A percentile compares a stretch with the other conserved stretches of the same genome.
Evolutionary conservation across 2,329 filamentous ascomycete genomes (phyloP).

Genomic region (Penicillium expansum): DNA sequence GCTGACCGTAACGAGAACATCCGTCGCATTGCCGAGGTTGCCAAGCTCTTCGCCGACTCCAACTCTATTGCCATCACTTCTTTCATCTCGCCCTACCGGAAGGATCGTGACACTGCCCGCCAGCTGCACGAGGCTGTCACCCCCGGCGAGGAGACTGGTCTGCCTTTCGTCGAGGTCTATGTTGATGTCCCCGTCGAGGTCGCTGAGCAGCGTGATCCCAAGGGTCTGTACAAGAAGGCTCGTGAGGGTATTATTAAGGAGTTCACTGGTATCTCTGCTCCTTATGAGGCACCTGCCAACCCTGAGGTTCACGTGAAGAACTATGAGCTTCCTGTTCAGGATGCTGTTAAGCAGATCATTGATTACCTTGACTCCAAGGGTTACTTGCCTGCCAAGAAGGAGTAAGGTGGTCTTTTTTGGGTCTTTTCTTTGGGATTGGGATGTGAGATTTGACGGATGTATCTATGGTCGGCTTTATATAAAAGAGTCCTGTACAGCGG

Average conservation of each 20-base stretch:
- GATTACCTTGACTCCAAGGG: slow-evolving; percentile 71
- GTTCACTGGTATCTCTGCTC: slow-evolving; percentile 92
- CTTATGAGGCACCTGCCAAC: slow-evolving; percentile 84
- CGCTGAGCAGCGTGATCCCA: slow-evolving; percentile 92
- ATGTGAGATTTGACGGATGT: neutral
- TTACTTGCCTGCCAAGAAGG: slow-evolving; percentile 49
- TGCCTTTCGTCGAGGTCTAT: slow-evolving; percentile 91
- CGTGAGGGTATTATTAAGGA: slow-evolving; percentile 91
- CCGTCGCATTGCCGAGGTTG: slow-evolving; percentile 90
- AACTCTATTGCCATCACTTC: slow-evolving; percentile 85
- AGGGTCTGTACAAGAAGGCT: slow-evolving; percentile 97
- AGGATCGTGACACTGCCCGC: slow-evolving; percentile 79
- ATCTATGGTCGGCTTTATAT: slow-evolving; percentile 2
- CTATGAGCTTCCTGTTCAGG: slow-evolving; percentile 77
- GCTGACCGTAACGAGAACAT: slow-evolving; percentile 97
- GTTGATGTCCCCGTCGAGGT: slow-evolving; percentile 89
- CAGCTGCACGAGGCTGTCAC: slow-evolving; percentile 68
- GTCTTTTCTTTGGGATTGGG: neutral
- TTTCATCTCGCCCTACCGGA: slow-evolving; percentile 93
- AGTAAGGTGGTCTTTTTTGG: slow-evolving; percentile 7
- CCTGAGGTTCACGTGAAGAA: slow-evolving; percentile 87
- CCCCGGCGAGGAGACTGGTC: slow-evolving; percentile 57
- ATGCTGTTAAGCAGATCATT: slow-evolving; percentile 82
- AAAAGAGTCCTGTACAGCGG: slow-evolving; percentile 13
- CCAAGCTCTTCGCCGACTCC: slow-evolving; percentile 92